Evolutionary conservation across 2,329 filamentous ascomycete genomes (phyloP).

Genomic region (Fusarium domesticum): DNA sequence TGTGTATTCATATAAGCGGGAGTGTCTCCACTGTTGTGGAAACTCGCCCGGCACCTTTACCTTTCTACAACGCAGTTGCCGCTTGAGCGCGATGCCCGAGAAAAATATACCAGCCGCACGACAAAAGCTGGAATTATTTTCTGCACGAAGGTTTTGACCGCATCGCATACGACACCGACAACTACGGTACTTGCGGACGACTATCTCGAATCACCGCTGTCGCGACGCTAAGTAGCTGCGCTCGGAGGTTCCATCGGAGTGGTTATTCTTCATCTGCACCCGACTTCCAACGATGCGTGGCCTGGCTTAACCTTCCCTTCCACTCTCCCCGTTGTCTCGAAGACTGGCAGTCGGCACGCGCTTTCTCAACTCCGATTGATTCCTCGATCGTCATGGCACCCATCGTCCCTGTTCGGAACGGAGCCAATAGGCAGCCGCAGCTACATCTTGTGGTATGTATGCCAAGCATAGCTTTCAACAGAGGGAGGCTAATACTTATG

Average conservation of each 20-base stretch:
- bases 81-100: no score
- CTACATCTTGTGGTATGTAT: constrained; percentile 48
- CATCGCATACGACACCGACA: neutral
- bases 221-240: no score
- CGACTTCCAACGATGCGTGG: neutral
- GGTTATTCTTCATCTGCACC: neutral
- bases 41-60: no score
- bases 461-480: neutral
- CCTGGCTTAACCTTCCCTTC: neutral
- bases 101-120: neutral
- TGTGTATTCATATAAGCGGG: no score
- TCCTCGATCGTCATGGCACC: constrained; percentile 21
- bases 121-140: neutral
- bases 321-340: neutral
- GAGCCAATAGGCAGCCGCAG: constrained; percentile 44
- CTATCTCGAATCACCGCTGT: neutral
- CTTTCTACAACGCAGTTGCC: no score
- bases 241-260: no score
- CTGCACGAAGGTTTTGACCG: neutral
- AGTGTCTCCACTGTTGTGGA: no score
- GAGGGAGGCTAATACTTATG: constrained; percentile 28
- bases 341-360: neutral
- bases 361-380: neutral
- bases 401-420: constrained; percentile 28
- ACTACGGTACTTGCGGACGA: neutral